A percentile compares a stretch with the other conserved stretches of the same genome.
Conservation (phyloP, 202 grass and related monocot genomes). For the Elaeis oleifera region DNA sequence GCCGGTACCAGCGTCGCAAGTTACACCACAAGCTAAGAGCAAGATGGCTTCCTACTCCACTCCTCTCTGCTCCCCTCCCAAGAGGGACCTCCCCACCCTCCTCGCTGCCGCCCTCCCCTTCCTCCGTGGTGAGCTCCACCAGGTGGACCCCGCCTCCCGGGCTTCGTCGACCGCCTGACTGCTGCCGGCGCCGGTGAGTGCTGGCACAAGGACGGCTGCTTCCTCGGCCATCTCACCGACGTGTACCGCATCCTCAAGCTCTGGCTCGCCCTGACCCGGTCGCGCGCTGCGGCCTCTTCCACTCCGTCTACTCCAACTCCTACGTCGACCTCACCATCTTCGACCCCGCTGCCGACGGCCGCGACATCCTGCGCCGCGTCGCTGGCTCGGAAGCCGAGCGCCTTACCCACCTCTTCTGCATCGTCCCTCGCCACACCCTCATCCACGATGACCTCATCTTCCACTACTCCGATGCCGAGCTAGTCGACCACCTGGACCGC, state of each 20-base stretch:
- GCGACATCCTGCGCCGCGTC: conserved; percentile 33
- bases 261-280: conserved; percentile 45
- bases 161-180: conserved; percentile 37
- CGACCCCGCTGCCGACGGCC: conserved; percentile 35
- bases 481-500: conserved; percentile 26
- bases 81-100: conserved; percentile 26
- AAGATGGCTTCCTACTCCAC: background rate
- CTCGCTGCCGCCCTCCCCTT: conserved; percentile 53
- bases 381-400: conserved; percentile 48
- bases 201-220: conserved; percentile 95
- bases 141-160: conserved; percentile 40
- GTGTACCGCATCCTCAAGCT: conserved; percentile 62
- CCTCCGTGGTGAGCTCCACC: conserved; percentile 44
- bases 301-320: conserved; percentile 92
- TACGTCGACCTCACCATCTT: conserved; percentile 94
- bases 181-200: conserved; percentile 62
- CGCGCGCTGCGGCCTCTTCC: conserved; percentile 63
- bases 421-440: conserved; percentile 58
- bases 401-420: conserved; percentile 81
- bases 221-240: conserved; percentile 72
- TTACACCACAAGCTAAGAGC: too few relatives aligned
- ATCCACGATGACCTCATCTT: conserved; percentile 72
- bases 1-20: too few relatives aligned
- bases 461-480: conserved; percentile 47
- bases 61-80: background rate